Conservation (phyloP, 768 basidiomycete genomes). For the Kondoa malvinella region DNA sequence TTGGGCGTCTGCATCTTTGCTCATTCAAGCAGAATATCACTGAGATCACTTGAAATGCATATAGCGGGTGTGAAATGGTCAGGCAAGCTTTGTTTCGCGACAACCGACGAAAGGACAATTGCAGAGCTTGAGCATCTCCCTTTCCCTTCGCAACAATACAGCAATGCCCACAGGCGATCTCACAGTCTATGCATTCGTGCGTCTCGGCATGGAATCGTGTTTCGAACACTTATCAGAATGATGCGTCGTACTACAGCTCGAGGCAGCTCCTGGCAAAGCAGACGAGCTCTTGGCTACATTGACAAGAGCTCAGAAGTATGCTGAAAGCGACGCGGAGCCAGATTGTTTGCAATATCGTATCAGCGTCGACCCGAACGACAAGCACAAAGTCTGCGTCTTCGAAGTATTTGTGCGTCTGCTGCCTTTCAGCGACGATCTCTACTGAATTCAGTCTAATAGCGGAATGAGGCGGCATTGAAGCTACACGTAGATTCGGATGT, state of each 20-base stretch:
- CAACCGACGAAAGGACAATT: too few species aligned
- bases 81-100: too few species aligned
- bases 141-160: too few species aligned
- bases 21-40: too few species aligned
- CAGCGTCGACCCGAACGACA: conserved; percentile 3
- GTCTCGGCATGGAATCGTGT: neutral
- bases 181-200: conserved; percentile 1
- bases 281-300: conserved; percentile 5
- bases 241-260: neutral
- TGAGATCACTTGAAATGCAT: too few species aligned
- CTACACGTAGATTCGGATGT: neutral
- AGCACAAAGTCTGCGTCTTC: conserved; percentile 10
- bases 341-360: conserved; percentile 4
- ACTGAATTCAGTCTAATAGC: neutral
- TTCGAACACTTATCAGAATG: too few species aligned
- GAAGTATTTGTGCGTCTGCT: neutral
- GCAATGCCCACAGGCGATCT: conserved; percentile 4
- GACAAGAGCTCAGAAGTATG: neutral
- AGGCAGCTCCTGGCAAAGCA: conserved; percentile 2
- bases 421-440: neutral
- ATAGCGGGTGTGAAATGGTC: too few species aligned
- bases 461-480: conserved; percentile 1
- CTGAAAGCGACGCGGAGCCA: conserved; percentile 1
- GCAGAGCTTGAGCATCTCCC: too few species aligned
- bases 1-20: too few species aligned